Evolutionary conservation across 768 basidiomycete genomes (phyloP), one percentile per base, ranked within the genome.

Genomic region (Kwoniella sp.): DNA sequence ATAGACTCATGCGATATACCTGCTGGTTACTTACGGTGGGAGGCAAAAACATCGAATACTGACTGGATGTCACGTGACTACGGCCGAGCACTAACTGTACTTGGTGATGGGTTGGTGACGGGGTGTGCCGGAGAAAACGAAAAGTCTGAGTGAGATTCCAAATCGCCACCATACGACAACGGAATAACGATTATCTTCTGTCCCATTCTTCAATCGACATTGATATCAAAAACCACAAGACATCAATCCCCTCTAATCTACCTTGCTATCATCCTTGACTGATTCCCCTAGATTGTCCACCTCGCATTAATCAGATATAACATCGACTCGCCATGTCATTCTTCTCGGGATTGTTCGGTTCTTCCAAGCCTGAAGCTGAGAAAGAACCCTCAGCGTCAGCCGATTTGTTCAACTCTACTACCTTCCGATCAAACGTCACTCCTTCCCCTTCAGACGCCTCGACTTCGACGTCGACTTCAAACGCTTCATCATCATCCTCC

Each of bases 321-420:
- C 8, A 52, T 63, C 38, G 38, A 17, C 5, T 11, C 55, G 60
- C 29, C 66, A 77, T 77, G 75, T 77, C 75, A n/a, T 75, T 75
- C 69, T 68, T 77, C 54, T 64, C 50, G 61, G 68, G 67, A 51
- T 55, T 69, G 9, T 71, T 70, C 54, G 69, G 64, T 28, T 66
- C 61, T 54, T 63, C 64, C 22, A 28, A 58, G 17, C 22, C 67
- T 4, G 55, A 63, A 25, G 45, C 58, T 15, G 63, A 67, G 26
- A 48, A 66, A 48, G 69, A 73, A 58, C 65, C 69, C 17, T 54
- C 65, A 17, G 61, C 70, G 22, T 69, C 79, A 12, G 63, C 74
- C 7, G 77, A 80, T 34, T 66, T 80, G 15, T 79, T 80, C 72
- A 64, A 68, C 50, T 73, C 76, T 29, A 69, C 78, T 3, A 65